These are phyloP conservation scores for Phytopythium oedochilum DNA, from an alignment of 352 stramenopile species.

Conservation along the genomic window DNA sequence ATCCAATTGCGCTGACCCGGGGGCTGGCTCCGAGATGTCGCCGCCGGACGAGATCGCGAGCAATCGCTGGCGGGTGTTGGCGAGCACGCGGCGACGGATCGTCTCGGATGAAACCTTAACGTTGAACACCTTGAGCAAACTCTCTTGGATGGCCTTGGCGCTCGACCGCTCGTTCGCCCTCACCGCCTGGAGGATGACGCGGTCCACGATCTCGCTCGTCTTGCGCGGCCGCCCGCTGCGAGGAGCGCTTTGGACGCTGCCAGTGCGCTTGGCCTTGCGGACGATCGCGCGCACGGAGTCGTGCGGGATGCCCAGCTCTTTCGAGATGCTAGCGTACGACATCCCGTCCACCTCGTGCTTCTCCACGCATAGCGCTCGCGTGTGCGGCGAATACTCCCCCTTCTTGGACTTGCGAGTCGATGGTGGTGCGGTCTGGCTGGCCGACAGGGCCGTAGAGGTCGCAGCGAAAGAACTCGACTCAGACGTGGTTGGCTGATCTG, in stretches of 20 bases:
- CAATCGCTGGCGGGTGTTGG: conserved; percentile 39
- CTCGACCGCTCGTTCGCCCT: conserved; percentile 45
- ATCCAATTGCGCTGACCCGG: neutral
- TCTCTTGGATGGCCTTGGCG: conserved; percentile 60
- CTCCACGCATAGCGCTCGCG: conserved; percentile 40
- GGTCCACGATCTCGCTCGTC: conserved; percentile 58
- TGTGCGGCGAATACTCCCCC: conserved; percentile 53
- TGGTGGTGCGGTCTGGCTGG: too few species aligned
- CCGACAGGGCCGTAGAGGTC: too few species aligned
- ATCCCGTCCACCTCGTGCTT: conserved; percentile 50
- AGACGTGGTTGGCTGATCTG: too few species aligned
- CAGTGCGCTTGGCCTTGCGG: conserved; percentile 58
- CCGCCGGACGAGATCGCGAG: conserved; percentile 4
- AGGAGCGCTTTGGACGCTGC: conserved; percentile 41
- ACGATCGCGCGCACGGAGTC: conserved; percentile 60
- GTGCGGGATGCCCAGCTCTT: conserved; percentile 47
- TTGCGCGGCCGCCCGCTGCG: conserved; percentile 63
- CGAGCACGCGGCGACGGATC: conserved; percentile 46
- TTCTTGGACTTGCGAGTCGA: conserved; percentile 20
- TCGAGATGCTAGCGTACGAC: conserved; percentile 50
- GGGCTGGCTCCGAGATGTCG: too few species aligned
- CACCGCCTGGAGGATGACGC: conserved; percentile 61
- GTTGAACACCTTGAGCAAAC: conserved; percentile 44
- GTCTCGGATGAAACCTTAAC: conserved; percentile 61
- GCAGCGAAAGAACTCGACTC: too few species aligned